phyloP scores from a whole-genome alignment of 1,284 basidiomycete species.

The Macrocystidia cucumis region DNA sequence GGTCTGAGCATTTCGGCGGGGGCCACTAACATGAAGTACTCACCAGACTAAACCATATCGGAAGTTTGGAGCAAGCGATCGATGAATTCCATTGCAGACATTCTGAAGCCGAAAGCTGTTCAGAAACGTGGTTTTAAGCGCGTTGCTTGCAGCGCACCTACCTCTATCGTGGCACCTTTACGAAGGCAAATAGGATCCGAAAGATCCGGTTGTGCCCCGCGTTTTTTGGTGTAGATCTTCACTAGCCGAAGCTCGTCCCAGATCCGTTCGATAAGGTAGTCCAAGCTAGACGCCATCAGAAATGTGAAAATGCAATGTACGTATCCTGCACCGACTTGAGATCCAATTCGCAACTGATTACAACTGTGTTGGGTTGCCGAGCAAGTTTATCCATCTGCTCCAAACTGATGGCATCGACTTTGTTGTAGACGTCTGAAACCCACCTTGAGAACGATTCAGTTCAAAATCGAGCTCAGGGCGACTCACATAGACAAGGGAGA shows the following conservation, averaged over 20 bases:
- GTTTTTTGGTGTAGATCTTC: slow-evolving; percentile 94
- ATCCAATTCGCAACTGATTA: slow-evolving; percentile 92
- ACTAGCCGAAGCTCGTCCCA: slow-evolving; percentile 87
- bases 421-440: slow-evolving; percentile 84
- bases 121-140: no score
- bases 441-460: slow-evolving; percentile 5
- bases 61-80: slow-evolving; percentile 86
- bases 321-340: slow-evolving; percentile 60
- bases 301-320: slow-evolving; percentile 1
- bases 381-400: slow-evolving; percentile 88
- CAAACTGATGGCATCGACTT: slow-evolving; percentile 86
- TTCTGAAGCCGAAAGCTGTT: no score
- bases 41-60: slow-evolving; percentile 88
- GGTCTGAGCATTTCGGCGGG: no score
- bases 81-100: slow-evolving; percentile 89
- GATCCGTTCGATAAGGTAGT: slow-evolving; percentile 83
- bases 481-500: slow-evolving; percentile 79
- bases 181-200: slow-evolving; percentile 90
- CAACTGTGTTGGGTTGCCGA: slow-evolving; percentile 80
- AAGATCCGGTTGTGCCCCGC: slow-evolving; percentile 90
- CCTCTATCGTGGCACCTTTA: slow-evolving; percentile 91
- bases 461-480: background rate
- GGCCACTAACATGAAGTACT: slow-evolving; percentile 21
- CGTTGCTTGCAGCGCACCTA: slow-evolving; percentile 16
- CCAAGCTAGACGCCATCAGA: slow-evolving; percentile 46